These are phyloP conservation scores for Trichoderma arundinaceum DNA, from an alignment of 2,329 filamentous ascomycete genomes.

Conservation along the genomic window DNA sequence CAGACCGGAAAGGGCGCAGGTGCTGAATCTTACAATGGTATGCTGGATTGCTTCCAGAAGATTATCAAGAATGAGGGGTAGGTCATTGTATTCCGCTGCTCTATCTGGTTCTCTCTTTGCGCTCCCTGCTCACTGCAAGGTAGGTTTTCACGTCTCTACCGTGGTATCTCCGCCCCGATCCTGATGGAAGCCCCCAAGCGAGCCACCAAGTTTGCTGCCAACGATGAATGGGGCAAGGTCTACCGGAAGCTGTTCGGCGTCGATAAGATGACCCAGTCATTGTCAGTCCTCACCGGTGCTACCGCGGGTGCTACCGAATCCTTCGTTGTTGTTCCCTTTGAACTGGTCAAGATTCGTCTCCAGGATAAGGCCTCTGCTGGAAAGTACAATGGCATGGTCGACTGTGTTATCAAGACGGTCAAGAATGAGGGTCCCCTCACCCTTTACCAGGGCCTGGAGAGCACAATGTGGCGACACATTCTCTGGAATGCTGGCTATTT, in stretches of 20 bases:
- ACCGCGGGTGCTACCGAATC: conserved; percentile 94
- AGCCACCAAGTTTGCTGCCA: conserved; percentile 98
- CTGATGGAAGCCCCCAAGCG: conserved; percentile 95
- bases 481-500: conserved; percentile 96
- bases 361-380: conserved; percentile 93
- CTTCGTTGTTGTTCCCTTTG: conserved; percentile 97
- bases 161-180: conserved; percentile 93
- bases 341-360: conserved; percentile 96
- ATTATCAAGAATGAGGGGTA: conserved; percentile 96
- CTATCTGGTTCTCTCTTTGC: conserved; percentile 6
- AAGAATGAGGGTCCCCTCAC: conserved; percentile 82
- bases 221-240: conserved; percentile 96
- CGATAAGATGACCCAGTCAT: conserved; percentile 85
- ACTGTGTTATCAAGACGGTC: conserved; percentile 82
- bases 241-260: conserved; percentile 87
- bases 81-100: conserved; percentile 37
- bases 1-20: conserved; percentile 76
- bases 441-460: conserved; percentile 96
- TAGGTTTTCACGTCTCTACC: conserved; percentile 88
- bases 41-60: conserved; percentile 97
- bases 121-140: conserved; percentile 34
- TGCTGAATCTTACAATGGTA: conserved; percentile 90
- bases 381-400: conserved; percentile 83
- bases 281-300: conserved; percentile 92
- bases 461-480: conserved; percentile 91